Evolutionary conservation across 306 rosid genomes (phyloP), one percentile per base, ranked within the genome.

Genomic region (Medicago arabica): DNA sequence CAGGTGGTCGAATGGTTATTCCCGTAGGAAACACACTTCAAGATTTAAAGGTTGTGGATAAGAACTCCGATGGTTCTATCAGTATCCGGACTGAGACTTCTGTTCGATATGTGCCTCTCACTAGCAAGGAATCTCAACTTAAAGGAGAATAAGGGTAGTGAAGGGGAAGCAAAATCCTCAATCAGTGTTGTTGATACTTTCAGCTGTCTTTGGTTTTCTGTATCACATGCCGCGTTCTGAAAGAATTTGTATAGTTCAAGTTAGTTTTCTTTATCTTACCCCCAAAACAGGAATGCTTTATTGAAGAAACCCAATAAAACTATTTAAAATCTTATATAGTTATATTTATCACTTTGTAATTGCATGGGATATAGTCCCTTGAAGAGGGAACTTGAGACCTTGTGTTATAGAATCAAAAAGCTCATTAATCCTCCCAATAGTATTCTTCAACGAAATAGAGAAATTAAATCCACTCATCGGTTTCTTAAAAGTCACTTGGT

Each of bases 1-100:
- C 90, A 1, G 99, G 99, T 50, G 99, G 99, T 41, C 85, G 98
- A 83, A 84, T 96, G 94, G 97, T 96, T 77, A 96, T 92, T 75
- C 98, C 99, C 5, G 99, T 96, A 31, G 99, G 99, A 54, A 87
- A 80, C 79, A 39, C 83, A 18, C 86, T 75, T 79, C 99, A 96
- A 85, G 98, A 92, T 81, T 85, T 92, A 25, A 74, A 88, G 88
- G 96, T 96, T 12, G 96, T 90, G 71, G 98, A 96, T 80, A 96
- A 96, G 87, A 88, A 81, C 57, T 31, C 71, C 12, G 97, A 96
- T 72, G 99, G 97, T 64, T 84, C 97, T 28, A 16, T 92, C 71
- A 83, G 72, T 28, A 41, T 90, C 65, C 86, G 83, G 34, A 86
- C 70, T 8, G 92, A 92, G 85, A 87, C 93, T 75, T 83, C 94